Evolutionary conservation across 1,284 basidiomycete species (phyloP).

Genomic region (Fomitopsis pinicola): DNA sequence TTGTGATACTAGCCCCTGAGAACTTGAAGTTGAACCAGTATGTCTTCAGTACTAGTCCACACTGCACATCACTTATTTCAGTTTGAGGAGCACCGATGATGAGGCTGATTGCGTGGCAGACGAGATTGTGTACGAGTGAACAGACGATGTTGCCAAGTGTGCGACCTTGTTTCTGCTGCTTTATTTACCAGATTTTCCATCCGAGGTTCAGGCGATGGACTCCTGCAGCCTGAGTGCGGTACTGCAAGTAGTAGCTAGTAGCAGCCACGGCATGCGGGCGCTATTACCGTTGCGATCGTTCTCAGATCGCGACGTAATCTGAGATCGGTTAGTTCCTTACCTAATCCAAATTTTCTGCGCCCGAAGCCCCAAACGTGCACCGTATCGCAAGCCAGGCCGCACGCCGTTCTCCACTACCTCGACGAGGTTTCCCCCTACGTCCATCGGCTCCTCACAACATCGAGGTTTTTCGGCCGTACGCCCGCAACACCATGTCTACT

Average conservation of each 20-base stretch:
- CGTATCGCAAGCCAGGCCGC: too few relatives aligned
- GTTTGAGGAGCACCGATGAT: too few relatives aligned
- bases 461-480: not conserved
- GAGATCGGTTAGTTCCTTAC: not conserved
- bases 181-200: too few relatives aligned
- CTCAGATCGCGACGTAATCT: not conserved
- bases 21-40: constrained; percentile 16
- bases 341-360: constrained; percentile 1
- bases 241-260: too few relatives aligned
- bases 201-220: too few relatives aligned
- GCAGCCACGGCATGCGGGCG: not conserved
- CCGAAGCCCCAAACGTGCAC: too few relatives aligned
- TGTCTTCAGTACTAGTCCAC: constrained; percentile 3
- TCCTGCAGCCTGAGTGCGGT: too few relatives aligned
- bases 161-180: too few relatives aligned
- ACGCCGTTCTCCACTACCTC: too few relatives aligned
- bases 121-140: too few relatives aligned
- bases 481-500: constrained; percentile 60
- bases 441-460: not conserved
- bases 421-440: not conserved
- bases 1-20: constrained; percentile 11
- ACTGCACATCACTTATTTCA: not conserved
- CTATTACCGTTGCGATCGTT: not conserved
- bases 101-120: too few relatives aligned
- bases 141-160: too few relatives aligned